These are phyloP conservation scores for Corynespora cassiicola DNA, from an alignment of 2,329 filamentous ascomycete genomes.

Conservation along the genomic window DNA sequence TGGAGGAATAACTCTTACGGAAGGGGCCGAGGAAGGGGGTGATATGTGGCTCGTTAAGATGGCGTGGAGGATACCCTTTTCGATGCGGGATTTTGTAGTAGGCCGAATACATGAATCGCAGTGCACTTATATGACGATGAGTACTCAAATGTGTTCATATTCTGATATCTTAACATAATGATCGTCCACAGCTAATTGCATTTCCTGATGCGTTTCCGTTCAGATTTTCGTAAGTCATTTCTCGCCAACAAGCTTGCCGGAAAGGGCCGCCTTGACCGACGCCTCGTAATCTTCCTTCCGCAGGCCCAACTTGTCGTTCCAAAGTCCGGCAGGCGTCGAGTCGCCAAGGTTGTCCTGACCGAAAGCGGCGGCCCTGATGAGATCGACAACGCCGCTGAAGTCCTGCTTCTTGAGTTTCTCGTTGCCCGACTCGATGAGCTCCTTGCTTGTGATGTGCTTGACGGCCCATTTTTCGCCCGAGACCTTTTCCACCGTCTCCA, in stretches of 20 bases:
- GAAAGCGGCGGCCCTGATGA: constrained; percentile 28
- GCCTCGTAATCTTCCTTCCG: constrained; percentile 48
- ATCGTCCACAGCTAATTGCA: no score
- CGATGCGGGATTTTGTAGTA: no score
- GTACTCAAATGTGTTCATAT: no score
- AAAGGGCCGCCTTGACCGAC: constrained; percentile 38
- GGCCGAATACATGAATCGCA: no score
- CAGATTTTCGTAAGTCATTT: no score
- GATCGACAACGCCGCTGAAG: constrained; percentile 22
- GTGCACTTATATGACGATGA: no score
- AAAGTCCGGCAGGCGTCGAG: constrained; percentile 30
- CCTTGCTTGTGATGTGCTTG: constrained; percentile 42
- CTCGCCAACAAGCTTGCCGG: constrained; percentile 23
- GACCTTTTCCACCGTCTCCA: constrained; percentile 60
- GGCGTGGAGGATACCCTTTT: no score
- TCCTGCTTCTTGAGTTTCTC: constrained; percentile 47
- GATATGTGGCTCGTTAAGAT: no score
- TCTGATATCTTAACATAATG: no score
- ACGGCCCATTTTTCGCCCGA: constrained; percentile 61
- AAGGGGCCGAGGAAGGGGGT: no score
- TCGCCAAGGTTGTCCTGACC: constrained; percentile 26
- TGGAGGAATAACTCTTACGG: no score
- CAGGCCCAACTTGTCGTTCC: constrained; percentile 52
- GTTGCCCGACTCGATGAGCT: constrained; percentile 35
- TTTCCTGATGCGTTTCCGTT: no score